Percentiles rank a stretch among this genome's conserved stretches.
Evolutionary conservation across 2,329 filamentous ascomycete genomes (phyloP).

Genomic region (Diaporthe citriasiana): DNA sequence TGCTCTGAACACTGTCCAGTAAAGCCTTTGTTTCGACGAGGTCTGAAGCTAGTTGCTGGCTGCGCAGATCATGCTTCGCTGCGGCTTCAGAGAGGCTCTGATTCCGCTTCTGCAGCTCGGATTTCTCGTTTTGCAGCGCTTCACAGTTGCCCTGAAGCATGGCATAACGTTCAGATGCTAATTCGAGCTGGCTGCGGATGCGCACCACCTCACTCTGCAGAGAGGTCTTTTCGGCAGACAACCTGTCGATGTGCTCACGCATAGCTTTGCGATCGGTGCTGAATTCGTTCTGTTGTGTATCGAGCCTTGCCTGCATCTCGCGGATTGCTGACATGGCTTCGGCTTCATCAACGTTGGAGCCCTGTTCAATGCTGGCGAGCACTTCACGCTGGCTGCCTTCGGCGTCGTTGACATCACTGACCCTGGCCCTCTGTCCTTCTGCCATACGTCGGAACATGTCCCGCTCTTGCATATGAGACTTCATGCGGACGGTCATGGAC

Average conservation of each 20-base stretch:
- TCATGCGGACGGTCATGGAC: constrained; percentile 84
- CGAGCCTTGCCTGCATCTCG: constrained; percentile 90
- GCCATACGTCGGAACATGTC: constrained; percentile 98
- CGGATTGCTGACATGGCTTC: constrained; percentile 85
- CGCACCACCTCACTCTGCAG: constrained; percentile 87
- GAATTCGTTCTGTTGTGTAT: constrained; percentile 89
- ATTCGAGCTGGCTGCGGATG: constrained; percentile 82
- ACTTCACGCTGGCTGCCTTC: constrained; percentile 75
- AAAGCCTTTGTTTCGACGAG: constrained; percentile 87
- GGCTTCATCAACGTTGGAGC: constrained; percentile 69
- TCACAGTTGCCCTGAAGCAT: constrained; percentile 91
- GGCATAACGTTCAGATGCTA: constrained; percentile 87
- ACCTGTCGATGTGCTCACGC: constrained; percentile 84
- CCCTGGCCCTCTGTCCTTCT: constrained; percentile 72
- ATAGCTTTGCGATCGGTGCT: constrained; percentile 84
- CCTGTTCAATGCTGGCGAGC: constrained; percentile 71
- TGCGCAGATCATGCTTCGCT: constrained; percentile 90
- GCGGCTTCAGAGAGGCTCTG: constrained; percentile 83
- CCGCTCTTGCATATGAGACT: constrained; percentile 94
- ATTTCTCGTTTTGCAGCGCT: constrained; percentile 87
- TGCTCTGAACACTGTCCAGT: constrained; percentile 88
- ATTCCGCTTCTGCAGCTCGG: constrained; percentile 86
- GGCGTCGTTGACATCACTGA: constrained; percentile 74
- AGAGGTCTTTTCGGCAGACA: constrained; percentile 85
- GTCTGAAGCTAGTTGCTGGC: constrained; percentile 93